These are phyloP conservation scores for Phaffia tasmanica DNA, from an alignment of 768 basidiomycete genomes.

Conservation along the genomic window DNA sequence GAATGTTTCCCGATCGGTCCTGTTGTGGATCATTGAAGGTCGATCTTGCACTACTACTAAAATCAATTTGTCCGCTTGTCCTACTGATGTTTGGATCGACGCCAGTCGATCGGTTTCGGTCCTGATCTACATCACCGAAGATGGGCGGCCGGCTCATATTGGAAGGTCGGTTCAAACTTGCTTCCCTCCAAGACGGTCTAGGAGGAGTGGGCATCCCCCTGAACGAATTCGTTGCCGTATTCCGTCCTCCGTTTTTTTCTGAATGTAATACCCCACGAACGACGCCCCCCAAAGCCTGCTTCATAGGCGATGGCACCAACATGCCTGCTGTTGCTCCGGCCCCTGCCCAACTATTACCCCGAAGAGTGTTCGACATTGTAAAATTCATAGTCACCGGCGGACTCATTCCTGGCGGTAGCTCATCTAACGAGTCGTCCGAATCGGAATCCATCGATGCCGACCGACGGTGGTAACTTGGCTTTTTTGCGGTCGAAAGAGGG, in stretches of 20 bases:
- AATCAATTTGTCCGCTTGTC: not conserved
- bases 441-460: constrained; percentile 36
- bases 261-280: not conserved
- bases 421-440: constrained; percentile 25
- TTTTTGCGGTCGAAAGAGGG: constrained; percentile 43
- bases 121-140: not conserved
- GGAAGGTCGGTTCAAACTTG: too few relatives aligned
- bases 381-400: constrained; percentile 51
- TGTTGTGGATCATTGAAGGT: too few relatives aligned
- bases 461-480: constrained; percentile 3
- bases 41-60: too few relatives aligned
- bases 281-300: constrained; percentile 60
- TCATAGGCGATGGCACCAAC: constrained; percentile 56
- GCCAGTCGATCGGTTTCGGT: not conserved
- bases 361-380: constrained; percentile 39
- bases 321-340: constrained; percentile 21
- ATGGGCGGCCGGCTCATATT: not conserved
- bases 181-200: not conserved
- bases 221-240: constrained; percentile 47
- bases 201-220: constrained; percentile 31
- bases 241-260: constrained; percentile 41
- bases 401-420: constrained; percentile 41
- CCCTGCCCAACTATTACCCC: not conserved
- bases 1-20: too few relatives aligned
- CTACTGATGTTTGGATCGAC: not conserved